Percentiles rank a stretch among this genome's conserved stretches.
phyloP scores from a whole-genome alignment of 345 rosid species.

The Raphanus raphanistrum region DNA sequence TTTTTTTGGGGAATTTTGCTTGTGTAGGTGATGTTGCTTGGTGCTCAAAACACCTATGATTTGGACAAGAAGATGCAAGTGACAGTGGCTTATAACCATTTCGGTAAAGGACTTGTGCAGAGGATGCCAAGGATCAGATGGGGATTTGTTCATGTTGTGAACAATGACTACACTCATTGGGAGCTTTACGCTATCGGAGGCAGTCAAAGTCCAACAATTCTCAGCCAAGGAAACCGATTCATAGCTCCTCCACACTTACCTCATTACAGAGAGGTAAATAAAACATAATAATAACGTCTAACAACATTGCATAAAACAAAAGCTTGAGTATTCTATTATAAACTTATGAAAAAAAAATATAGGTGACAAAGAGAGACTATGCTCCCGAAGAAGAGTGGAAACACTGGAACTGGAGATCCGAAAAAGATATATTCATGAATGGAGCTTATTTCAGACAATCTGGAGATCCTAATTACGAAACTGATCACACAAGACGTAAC shows the following conservation, averaged over 20 bases:
- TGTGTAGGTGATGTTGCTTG: conserved; percentile 63
- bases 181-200: conserved; percentile 79
- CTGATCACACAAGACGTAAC: conserved; percentile 15
- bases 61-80: conserved; percentile 61
- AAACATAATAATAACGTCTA: no score
- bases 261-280: conserved; percentile 50
- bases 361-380: conserved; percentile 66
- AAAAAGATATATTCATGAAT: conserved; percentile 60
- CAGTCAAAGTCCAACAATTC: conserved; percentile 58
- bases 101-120: conserved; percentile 69
- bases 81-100: conserved; percentile 74
- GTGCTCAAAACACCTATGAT: conserved; percentile 49
- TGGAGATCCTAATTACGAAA: conserved; percentile 37
- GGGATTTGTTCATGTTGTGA: conserved; percentile 76
- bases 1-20: background rate
- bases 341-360: conserved; percentile 3
- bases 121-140: conserved; percentile 79
- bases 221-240: conserved; percentile 78
- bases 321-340: background rate
- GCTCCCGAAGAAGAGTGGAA: conserved; percentile 53
- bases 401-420: conserved; percentile 71
- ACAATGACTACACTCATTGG: conserved; percentile 83
- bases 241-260: conserved; percentile 52
- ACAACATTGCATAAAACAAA: background rate
- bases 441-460: conserved; percentile 62